These are phyloP conservation scores for Trypanosoma cruzi DNA, from an alignment of 208 protist genomes.

Conservation along the genomic window DNA sequence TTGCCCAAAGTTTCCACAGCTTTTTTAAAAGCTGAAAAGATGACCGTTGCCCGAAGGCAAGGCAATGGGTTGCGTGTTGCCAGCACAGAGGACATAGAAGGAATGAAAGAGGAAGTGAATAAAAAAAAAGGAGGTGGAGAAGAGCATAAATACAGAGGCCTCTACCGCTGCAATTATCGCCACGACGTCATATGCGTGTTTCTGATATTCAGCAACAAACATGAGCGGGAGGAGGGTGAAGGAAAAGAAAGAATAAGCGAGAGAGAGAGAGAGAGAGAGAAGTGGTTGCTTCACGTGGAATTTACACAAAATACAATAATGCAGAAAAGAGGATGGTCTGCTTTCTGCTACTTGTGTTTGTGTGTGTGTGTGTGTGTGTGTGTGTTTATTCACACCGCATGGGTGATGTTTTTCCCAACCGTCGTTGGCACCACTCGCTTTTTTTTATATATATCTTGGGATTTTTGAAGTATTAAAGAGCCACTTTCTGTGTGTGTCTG, in stretches of 20 bases:
- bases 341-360: not conserved
- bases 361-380: not conserved
- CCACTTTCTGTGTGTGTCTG: not conserved
- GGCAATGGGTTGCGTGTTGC: not conserved
- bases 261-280: not conserved
- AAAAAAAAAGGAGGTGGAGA: not conserved
- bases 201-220: not conserved
- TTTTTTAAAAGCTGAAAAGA: slow-evolving; percentile 62
- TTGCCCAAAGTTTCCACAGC: slow-evolving; percentile 74
- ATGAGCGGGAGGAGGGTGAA: too few species aligned
- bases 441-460: not conserved
- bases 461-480: not conserved
- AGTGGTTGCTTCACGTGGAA: not conserved
- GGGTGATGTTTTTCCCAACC: not conserved
- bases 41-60: not conserved
- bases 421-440: not conserved
- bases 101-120: not conserved
- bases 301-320: not conserved
- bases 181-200: not conserved
- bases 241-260: not conserved
- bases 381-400: not conserved
- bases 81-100: slow-evolving; percentile 6
- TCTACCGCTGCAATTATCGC: not conserved
- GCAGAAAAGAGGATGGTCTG: not conserved
- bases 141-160: not conserved